These are phyloP conservation scores for Leishmania tarentolae DNA, from an alignment of 208 protist genomes.

Conservation along the genomic window DNA sequence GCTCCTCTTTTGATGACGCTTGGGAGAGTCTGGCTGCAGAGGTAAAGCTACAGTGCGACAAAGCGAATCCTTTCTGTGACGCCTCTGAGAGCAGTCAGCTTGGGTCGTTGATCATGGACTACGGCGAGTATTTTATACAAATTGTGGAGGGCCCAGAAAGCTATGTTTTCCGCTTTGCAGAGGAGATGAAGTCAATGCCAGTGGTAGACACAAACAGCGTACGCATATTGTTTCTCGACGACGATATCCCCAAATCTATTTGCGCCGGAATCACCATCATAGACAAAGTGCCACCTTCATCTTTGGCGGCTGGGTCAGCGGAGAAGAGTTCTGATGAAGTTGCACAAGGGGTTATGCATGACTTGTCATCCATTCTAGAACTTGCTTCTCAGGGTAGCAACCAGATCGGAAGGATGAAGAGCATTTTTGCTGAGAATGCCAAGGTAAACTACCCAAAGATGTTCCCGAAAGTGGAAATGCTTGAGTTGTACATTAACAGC, in stretches of 20 bases:
- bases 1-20: slow-evolving; percentile 11
- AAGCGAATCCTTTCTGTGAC: slow-evolving; percentile 30
- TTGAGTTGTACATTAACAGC: slow-evolving; percentile 54
- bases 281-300: slow-evolving; percentile 59
- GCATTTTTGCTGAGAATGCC: slow-evolving; percentile 62
- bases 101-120: slow-evolving; percentile 54
- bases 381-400: slow-evolving; percentile 29
- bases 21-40: slow-evolving; percentile 30
- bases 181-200: slow-evolving; percentile 32
- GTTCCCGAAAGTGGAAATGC: slow-evolving; percentile 54
- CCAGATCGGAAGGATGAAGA: slow-evolving; percentile 25
- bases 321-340: slow-evolving; percentile 64
- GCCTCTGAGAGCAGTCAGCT: slow-evolving; percentile 6
- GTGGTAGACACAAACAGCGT: slow-evolving; percentile 34
- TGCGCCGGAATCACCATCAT: slow-evolving; percentile 36
- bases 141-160: slow-evolving; percentile 63
- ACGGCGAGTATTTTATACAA: slow-evolving; percentile 69
- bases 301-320: slow-evolving; percentile 17
- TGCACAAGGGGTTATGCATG: slow-evolving; percentile 40
- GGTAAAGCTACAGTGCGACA: slow-evolving; percentile 27
- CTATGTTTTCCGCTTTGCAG: slow-evolving; percentile 55
- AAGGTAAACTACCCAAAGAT: slow-evolving; percentile 69
- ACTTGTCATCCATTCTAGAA: slow-evolving; percentile 59
- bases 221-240: slow-evolving; percentile 64
- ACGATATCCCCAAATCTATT: slow-evolving; percentile 45